Percentiles rank a stretch among this genome's conserved stretches.
Evolutionary conservation across 352 stramenopile species (phyloP).

Genomic region (Globisporangium okanoganense): DNA sequence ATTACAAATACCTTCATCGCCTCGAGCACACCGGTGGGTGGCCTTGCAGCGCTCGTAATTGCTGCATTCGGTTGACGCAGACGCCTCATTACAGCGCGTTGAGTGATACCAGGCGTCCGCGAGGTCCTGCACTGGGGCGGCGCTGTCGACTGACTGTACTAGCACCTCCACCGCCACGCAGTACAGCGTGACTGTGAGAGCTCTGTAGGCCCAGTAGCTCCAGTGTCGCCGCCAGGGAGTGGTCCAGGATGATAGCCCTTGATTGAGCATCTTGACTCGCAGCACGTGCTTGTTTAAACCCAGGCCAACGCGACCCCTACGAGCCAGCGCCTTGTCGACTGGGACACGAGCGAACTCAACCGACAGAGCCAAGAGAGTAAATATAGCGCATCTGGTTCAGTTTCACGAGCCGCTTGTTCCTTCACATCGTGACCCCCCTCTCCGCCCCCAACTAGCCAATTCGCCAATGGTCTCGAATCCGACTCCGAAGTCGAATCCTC

Average conservation of each 20-base stretch:
- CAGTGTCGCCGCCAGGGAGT: background rate
- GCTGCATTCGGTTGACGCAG: constrained; percentile 27
- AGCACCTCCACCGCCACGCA: background rate
- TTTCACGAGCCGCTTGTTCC: too few relatives aligned
- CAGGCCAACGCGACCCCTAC: background rate
- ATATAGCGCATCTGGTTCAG: background rate
- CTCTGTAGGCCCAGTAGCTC: background rate
- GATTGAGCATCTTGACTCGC: background rate
- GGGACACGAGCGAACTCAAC: background rate
- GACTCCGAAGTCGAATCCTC: background rate
- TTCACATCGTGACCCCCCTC: too few relatives aligned
- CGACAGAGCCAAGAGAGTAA: background rate
- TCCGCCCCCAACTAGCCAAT: background rate
- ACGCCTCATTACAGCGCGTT: constrained; percentile 59
- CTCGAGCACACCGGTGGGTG: constrained; percentile 90
- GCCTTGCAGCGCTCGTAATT: constrained; percentile 94
- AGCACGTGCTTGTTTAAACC: background rate
- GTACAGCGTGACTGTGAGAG: background rate
- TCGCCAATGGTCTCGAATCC: background rate
- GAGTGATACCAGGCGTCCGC: constrained; percentile 49
- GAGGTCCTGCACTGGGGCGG: constrained; percentile 6
- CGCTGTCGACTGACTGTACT: background rate
- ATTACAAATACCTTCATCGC: constrained; percentile 82
- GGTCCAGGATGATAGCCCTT: background rate
- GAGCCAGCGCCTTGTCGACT: background rate